Evolutionary conservation across 2,329 filamentous ascomycete genomes (phyloP), one percentile per base, ranked within the genome.

Genomic region (Aspergillus viridinutans): DNA sequence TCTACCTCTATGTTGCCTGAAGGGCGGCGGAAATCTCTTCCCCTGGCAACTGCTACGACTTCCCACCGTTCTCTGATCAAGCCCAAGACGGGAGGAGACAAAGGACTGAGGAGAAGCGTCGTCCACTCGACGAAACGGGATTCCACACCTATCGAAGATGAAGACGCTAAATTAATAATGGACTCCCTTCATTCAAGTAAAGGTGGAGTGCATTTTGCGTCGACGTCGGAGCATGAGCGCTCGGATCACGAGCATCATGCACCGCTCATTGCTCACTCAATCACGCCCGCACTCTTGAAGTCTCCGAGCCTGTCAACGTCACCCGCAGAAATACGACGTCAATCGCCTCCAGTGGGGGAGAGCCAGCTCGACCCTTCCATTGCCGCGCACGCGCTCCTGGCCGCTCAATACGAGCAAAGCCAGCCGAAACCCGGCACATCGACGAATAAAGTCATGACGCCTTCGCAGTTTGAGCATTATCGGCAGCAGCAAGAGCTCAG

Each of bases 361-460:
- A 52, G 57, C 28, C 58, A 57, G 2, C 26, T 64, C n/a, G 69
- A 72, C 54, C 48, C 62, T 40, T 66, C 66, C n/a, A 75, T 80
- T 43, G 72, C 74, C 29, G 74, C 70, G 20, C 69, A 76, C 58
- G 79, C 73, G n/a, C 72, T 72, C 25, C 69, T 80, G 54, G 78
- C 78, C n/a, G 72, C 73, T 43, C 74, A 74, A 55, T 79, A 76
- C 56, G 76, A 80, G 55, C 69, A 76, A 32, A 70, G 60, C 4
- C 59, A 73, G 20, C 65, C 71, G 4, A 65, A 68, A 45, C 65
- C 72, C 3, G 62, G 67, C 7, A 65, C 81, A 8, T 67, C 68
- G 4, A 78, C 80, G 21, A 88, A 84, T 70, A 94, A 94, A 73
- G 88, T 94, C 60, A 96, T 96, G 90, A 96, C 92, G 1, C 89